Evolutionary conservation across 2,329 filamentous ascomycete genomes (phyloP).

Genomic region (Claviceps fusiformis): DNA sequence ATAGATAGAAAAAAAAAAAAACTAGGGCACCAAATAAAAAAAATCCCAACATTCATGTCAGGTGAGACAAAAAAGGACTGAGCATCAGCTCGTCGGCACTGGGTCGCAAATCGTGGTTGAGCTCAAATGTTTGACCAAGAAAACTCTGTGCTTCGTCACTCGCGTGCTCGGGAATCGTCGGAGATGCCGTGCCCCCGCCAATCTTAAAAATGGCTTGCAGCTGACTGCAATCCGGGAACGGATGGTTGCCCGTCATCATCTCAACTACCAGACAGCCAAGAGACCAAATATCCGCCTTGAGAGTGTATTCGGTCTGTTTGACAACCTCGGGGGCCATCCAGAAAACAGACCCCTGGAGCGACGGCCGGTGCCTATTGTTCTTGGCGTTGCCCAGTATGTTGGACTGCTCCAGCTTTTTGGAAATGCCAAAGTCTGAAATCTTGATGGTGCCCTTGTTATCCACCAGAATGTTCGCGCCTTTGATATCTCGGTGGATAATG

Average conservation of each 20-base stretch:
- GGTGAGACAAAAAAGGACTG: conserved; percentile 67
- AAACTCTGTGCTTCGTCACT: conserved; percentile 76
- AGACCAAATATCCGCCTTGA: conserved; percentile 98
- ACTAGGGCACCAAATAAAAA: neutral
- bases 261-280: conserved; percentile 93
- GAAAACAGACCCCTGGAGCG: conserved; percentile 92
- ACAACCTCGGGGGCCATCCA: conserved; percentile 99
- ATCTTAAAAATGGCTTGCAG: conserved; percentile 99
- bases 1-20: neutral
- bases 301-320: conserved; percentile 92
- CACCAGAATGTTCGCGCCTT: conserved; percentile 95
- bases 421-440: conserved; percentile 98
- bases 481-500: conserved; percentile 98
- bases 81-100: conserved; percentile 82
- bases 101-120: conserved; percentile 84
- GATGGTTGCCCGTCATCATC: conserved; percentile 96
- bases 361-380: conserved; percentile 57
- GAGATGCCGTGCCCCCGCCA: conserved; percentile 72
- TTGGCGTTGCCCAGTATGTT: conserved; percentile 61
- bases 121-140: conserved; percentile 80
- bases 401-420: conserved; percentile 88
- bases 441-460: conserved; percentile 99
- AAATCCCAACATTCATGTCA: conserved; percentile 24
- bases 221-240: conserved; percentile 93
- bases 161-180: conserved; percentile 75